Conservation (phyloP, 164 flowering plant genomes). For the Chimonanthus praecox region DNA sequence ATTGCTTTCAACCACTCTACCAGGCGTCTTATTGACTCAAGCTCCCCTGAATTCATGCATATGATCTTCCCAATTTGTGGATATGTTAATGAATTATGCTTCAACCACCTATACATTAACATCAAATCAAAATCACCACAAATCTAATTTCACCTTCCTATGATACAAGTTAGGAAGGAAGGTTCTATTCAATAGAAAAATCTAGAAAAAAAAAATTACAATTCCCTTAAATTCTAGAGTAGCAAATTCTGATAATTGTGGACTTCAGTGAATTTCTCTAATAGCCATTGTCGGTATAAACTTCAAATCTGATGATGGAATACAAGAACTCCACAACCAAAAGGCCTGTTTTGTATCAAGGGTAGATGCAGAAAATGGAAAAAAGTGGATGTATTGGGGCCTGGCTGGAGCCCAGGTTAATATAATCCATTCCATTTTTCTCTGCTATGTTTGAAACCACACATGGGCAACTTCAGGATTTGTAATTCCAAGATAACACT, state of each 20-base stretch:
- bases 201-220: too few species aligned
- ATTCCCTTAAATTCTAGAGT: background rate
- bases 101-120: slow-evolving; percentile 67
- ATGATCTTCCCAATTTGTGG: slow-evolving; percentile 79
- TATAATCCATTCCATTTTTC: too few species aligned
- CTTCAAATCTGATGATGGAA: too few species aligned
- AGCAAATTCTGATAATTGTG: background rate
- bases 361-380: too few species aligned
- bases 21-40: slow-evolving; percentile 36
- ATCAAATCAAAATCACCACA: background rate
- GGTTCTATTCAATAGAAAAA: too few species aligned
- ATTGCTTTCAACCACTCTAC: slow-evolving; percentile 70
- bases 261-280: background rate
- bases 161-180: background rate
- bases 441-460: too few species aligned
- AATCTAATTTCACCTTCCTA: background rate
- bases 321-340: too few species aligned
- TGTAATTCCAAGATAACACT: background rate
- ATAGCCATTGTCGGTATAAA: background rate
- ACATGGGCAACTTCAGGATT: background rate
- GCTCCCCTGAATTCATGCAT: slow-evolving; percentile 49
- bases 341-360: too few species aligned
- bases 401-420: too few species aligned
- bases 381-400: too few species aligned
- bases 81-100: slow-evolving; percentile 75